phyloP scores from a whole-genome alignment of 2,329 filamentous ascomycete species.

The Uncinocarpus reesii region DNA sequence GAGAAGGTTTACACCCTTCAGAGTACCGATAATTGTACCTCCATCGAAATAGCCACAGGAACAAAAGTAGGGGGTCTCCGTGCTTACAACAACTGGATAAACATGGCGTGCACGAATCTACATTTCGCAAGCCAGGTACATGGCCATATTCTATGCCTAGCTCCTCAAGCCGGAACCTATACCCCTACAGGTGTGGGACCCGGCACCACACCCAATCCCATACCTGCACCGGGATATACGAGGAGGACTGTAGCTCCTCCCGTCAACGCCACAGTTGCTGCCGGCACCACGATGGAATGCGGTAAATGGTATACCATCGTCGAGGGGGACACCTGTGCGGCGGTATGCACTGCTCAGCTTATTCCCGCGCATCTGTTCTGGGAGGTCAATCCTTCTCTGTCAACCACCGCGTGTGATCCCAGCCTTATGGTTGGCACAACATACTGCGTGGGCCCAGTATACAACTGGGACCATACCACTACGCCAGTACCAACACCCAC shows the following conservation, averaged over 20 bases:
- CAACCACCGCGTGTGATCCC: conserved; percentile 9
- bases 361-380: conserved; percentile 17
- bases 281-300: conserved; percentile 17
- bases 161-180: conserved; percentile 13
- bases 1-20: background rate
- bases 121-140: conserved; percentile 6
- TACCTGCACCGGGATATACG: conserved; percentile 7
- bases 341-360: conserved; percentile 17
- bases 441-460: conserved; percentile 3
- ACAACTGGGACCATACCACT: background rate
- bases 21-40: conserved; percentile 1
- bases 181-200: no score
- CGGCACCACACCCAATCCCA: background rate
- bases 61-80: conserved; percentile 1
- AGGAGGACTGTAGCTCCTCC: conserved; percentile 11
- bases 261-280: conserved; percentile 16
- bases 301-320: conserved; percentile 18
- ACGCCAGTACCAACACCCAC: background rate
- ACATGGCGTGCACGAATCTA: conserved; percentile 16
- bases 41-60: conserved; percentile 5
- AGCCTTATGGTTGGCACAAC: background rate
- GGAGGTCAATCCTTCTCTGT: conserved; percentile 19
- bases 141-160: conserved; percentile 17
- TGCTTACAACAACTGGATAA: conserved; percentile 18
- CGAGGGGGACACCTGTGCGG: conserved; percentile 17